Evolutionary conservation across 768 basidiomycete genomes (phyloP).

Genomic region (Rhizopogon rudus): DNA sequence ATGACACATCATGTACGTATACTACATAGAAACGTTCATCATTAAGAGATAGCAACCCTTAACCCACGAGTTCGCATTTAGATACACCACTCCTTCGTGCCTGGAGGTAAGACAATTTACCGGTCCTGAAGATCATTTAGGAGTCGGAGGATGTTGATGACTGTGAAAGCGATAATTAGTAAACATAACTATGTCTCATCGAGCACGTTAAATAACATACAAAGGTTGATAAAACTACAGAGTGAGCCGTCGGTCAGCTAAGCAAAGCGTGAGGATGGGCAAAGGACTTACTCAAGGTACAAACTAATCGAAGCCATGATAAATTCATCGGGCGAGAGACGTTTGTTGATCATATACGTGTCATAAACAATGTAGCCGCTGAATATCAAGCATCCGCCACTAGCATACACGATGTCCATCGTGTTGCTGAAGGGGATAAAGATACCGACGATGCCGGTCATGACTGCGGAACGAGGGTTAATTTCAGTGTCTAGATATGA

Average conservation of each 20-base stretch:
- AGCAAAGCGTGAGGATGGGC: not conserved
- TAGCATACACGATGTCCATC: slow-evolving; percentile 76
- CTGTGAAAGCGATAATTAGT: slow-evolving; percentile 28
- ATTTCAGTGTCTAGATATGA: not conserved
- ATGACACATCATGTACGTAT: not conserved
- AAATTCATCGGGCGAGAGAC: slow-evolving; percentile 88
- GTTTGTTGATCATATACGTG: slow-evolving; percentile 85
- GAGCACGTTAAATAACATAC: slow-evolving; percentile 37
- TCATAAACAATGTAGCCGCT: slow-evolving; percentile 90
- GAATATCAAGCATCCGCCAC: slow-evolving; percentile 78
- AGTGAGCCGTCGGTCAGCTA: slow-evolving; percentile 14
- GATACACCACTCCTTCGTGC: not conserved
- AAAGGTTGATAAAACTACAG: slow-evolving; percentile 79
- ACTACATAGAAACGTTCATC: not conserved
- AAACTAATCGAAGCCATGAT: slow-evolving; percentile 87
- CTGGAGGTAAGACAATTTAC: slow-evolving; percentile 8
- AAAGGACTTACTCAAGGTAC: slow-evolving; percentile 79
- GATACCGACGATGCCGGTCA: slow-evolving; percentile 77
- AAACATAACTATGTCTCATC: not conserved
- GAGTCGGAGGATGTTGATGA: slow-evolving; percentile 83
- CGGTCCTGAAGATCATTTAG: slow-evolving; percentile 52
- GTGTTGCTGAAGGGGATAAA: slow-evolving; percentile 85
- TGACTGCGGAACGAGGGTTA: slow-evolving; percentile 37
- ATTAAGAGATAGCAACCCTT: not conserved
- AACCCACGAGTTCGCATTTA: not conserved